Base-by-base conservation (phyloP, 805 yeast species). In the Yamadazyma scolyti region DNA sequence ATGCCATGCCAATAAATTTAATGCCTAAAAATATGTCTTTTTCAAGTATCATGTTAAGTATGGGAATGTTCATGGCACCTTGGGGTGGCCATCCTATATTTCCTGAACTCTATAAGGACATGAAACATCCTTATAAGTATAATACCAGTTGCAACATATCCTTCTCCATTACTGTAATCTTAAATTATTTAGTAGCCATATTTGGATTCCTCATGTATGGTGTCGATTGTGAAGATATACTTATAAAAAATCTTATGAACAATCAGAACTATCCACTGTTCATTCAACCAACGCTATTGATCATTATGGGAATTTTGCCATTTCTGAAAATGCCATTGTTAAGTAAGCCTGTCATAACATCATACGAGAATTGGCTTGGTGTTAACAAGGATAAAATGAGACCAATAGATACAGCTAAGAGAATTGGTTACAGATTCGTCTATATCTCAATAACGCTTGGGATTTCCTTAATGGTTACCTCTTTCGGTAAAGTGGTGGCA, bases 41-140 rank as follows among this genome's bases (percentile, higher is more conserved):
- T 10, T 7, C 17, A 11, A 61, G 64, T 29, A 42, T 78, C 7
- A 48, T 74, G 7, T 54, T 76, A 20, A 69, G 82, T 6, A 57
- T 80, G 34, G 90, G 90, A 2, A 66, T 82, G 17, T 68, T 78
- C 36, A 72, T 82, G 69, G 87, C 89, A 3, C 87, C 88, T 9
- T 82, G 85, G 77, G 90, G 90, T 34, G 93, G 93, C 2, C 90
- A 82, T 51, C 85, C 87, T 1, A 79, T 83, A 5, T 81, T 81
- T 43, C 90, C 90, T 2, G 84, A 80, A 45, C 58, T 82, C 25
- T 78, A 75, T 50, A 61, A 73, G 23, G 93, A 82, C 51, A 83
- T 82, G 83, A 68, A 77, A 47, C 79, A 72, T 33, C 87, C 87
- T 5, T 42, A 59, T 16, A 77, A 80, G 46, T 83, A 74, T 50